Conservation (phyloP, 345 rosid species). For the Populus alba region DNA sequence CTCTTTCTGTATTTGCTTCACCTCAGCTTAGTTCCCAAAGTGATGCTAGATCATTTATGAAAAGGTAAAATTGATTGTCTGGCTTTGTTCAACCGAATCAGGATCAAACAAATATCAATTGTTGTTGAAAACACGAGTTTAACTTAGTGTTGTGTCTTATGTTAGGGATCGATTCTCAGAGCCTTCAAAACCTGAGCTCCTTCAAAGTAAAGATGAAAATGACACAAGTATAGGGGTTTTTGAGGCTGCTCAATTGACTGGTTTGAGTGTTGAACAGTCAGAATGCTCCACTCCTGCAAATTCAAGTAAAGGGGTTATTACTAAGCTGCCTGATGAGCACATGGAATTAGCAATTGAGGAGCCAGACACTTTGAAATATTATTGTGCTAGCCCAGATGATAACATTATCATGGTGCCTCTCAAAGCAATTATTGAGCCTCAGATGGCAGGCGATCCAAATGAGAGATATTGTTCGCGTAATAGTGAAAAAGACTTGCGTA, state of each 20-base stretch:
- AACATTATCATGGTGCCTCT: slow-evolving; percentile 29
- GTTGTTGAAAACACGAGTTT: slow-evolving; percentile 2
- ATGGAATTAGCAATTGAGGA: slow-evolving; percentile 32
- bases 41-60: slow-evolving; percentile 41
- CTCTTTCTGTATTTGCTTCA: slow-evolving; percentile 48
- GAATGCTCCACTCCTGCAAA: slow-evolving; percentile 18
- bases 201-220: slow-evolving; percentile 22
- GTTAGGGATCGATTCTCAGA: slow-evolving; percentile 41
- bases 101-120: neutral
- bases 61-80: slow-evolving; percentile 35
- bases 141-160: slow-evolving; percentile 5
- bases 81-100: neutral
- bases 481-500: slow-evolving; percentile 38
- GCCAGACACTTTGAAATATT: slow-evolving; percentile 30
- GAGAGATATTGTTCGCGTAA: slow-evolving; percentile 23
- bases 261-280: slow-evolving; percentile 14
- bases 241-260: slow-evolving; percentile 22
- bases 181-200: slow-evolving; percentile 26
- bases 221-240: slow-evolving; percentile 22
- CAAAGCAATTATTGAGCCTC: slow-evolving; percentile 20
- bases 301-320: slow-evolving; percentile 19
- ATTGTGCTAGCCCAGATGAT: slow-evolving; percentile 23
- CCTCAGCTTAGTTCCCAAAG: slow-evolving; percentile 38
- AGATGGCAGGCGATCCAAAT: slow-evolving; percentile 9
- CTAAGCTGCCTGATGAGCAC: slow-evolving; percentile 26